Conservation (phyloP, 139 green algal species). For the Haematococcus lacustris region DNA sequence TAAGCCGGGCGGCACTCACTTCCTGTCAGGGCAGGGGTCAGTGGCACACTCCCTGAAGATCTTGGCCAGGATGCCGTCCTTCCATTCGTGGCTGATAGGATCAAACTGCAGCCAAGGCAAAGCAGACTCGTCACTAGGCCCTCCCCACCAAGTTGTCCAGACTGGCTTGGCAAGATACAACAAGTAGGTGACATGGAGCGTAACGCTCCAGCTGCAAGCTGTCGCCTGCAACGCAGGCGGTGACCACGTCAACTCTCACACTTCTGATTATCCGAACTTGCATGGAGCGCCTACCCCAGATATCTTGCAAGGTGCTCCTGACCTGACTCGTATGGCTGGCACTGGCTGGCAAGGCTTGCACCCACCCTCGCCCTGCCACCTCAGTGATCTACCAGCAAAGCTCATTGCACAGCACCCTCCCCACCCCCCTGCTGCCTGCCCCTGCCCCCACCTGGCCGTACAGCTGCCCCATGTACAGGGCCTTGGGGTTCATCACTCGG, state of each 20-base stretch:
- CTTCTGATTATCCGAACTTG: not conserved
- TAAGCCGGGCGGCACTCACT: constrained; percentile 41
- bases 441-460: constrained; percentile 43
- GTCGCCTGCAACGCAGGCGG: no score
- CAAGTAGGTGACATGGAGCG: no score
- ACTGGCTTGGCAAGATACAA: not conserved
- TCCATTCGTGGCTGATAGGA: constrained; percentile 65
- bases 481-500: constrained; percentile 71
- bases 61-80: constrained; percentile 73
- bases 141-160: not conserved
- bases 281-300: not conserved
- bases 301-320: not conserved
- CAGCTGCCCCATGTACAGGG: constrained; percentile 65
- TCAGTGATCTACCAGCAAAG: not conserved
- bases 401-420: not conserved
- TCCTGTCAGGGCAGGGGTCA: constrained; percentile 57
- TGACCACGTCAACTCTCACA: no score
- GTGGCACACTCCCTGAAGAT: constrained; percentile 43
- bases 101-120: constrained; percentile 23
- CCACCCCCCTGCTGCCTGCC: no score
- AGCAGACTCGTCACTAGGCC: not conserved
- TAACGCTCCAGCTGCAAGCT: no score
- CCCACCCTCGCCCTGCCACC: not conserved
- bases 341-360: not conserved
- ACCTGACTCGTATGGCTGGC: not conserved